Evolutionary conservation across 352 stramenopile species (phyloP).

Genomic region (Phytophthora sp.): DNA sequence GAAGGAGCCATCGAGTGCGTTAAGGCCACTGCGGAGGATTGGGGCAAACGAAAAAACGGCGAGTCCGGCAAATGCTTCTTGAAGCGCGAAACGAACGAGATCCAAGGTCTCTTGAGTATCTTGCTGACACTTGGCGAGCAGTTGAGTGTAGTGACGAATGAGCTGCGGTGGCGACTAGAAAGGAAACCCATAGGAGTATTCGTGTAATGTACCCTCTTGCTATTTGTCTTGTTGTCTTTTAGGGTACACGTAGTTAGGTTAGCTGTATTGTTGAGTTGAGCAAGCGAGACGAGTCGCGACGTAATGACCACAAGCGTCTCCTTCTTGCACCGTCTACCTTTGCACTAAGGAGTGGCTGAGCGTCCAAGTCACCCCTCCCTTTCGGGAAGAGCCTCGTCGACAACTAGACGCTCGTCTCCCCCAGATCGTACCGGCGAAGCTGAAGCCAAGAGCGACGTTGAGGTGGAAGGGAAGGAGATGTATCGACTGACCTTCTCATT

Average conservation of each 20-base stretch:
- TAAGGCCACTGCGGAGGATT: conserved; percentile 11
- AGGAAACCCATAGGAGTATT: conserved; percentile 13
- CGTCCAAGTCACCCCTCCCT: background rate
- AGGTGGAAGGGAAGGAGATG: background rate
- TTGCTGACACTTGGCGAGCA: conserved; percentile 4
- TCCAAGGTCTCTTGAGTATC: conserved; percentile 14
- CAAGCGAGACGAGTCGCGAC: background rate
- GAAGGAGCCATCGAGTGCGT: conserved; percentile 20
- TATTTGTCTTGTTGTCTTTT: background rate
- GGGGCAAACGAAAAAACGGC: conserved; percentile 16
- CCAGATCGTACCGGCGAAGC: background rate
- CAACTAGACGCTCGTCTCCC: conserved; percentile 15
- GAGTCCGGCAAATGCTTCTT: conserved; percentile 34
- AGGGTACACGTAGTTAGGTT: too few species aligned
- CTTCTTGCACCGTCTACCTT: conserved; percentile 10
- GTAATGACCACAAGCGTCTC: conserved; percentile 10
- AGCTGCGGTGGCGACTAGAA: conserved; percentile 27
- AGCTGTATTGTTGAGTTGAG: conserved; percentile 1
- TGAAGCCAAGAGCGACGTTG: conserved; percentile 20
- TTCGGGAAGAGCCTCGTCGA: conserved; percentile 5
- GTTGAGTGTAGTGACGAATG: conserved; percentile 9
- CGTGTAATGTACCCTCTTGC: too few species aligned
- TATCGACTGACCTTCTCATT: conserved; percentile 5
- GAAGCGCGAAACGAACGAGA: conserved; percentile 12
- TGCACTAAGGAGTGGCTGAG: background rate